Conservation (phyloP, 495 filamentous ascomycete species). For the Penicillium goetzii region DNA sequence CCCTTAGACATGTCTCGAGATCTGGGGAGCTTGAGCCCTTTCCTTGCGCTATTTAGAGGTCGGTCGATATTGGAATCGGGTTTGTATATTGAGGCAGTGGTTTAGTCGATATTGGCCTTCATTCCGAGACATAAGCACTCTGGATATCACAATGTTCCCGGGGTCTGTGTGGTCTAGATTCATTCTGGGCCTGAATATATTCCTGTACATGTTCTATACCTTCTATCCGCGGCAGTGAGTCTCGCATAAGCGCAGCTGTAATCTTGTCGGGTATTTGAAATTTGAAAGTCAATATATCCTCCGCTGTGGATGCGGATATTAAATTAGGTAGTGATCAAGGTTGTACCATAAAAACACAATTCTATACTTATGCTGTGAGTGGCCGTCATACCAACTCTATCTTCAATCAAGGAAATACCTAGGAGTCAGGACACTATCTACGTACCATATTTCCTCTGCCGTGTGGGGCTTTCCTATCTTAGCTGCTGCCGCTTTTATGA, state of each 20-base stretch:
- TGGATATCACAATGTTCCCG: neutral
- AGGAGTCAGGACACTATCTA: no score
- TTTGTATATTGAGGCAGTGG: neutral
- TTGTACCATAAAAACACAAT: no score
- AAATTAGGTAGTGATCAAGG: no score
- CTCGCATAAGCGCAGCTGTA: no score
- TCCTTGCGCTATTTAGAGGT: neutral
- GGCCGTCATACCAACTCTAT: no score
- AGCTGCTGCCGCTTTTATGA: constrained; percentile 29
- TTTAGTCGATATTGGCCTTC: neutral
- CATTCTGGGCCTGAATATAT: neutral
- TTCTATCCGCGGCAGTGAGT: neutral
- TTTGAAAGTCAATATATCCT: no score
- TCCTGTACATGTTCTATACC: neutral
- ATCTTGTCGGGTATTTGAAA: no score
- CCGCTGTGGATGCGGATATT: no score
- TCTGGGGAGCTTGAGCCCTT: neutral
- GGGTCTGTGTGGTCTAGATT: neutral
- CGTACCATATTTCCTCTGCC: no score
- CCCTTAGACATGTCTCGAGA: neutral
- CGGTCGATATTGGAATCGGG: neutral
- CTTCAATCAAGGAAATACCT: no score
- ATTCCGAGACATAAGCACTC: neutral
- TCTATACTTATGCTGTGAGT: no score
- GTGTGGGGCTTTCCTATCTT: constrained; percentile 13